Evolutionary conservation across 2,329 filamentous ascomycete species (phyloP), one percentile per base, ranked within the genome.

Genomic region (Calonectria pauciramosa): DNA sequence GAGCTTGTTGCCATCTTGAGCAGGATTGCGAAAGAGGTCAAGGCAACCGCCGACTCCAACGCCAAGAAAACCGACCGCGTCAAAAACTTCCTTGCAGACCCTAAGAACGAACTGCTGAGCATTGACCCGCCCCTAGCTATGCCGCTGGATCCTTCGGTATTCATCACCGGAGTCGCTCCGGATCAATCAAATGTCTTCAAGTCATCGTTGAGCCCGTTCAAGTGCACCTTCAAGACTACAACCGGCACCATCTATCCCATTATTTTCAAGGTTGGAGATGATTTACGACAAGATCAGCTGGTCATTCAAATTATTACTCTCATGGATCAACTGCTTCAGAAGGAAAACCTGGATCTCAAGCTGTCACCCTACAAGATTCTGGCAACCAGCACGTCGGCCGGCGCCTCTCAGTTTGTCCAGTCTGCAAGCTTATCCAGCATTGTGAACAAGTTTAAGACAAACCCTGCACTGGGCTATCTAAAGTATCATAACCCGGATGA

Each of bases 251-350:
- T 93, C 74, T 99, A 99, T 82, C 94, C 96, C 13, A 94, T 99
- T 77, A 94, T 99, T 68, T 99, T 99, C 91, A 99, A 99, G 85
- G 96, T 96, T 1, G 97, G 97, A 44, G 97, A 99, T 83, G 97
- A 99, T 83, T 89, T 99, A 67, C 94, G 97, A 18, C 97, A 99
- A 85, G 97, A 99, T 82, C 97, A 99, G 83, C 91, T 99, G 3
- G 96, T 99, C 44, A 97, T 99, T 70, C 97, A 92, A 82, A 99
- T 99, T 82, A 98, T 99, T 83, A 98, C 95, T 0, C 90, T 99
- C 20, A 99, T 99, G 97, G 97, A 99, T 81, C 95, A 96, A 73
- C 91, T 99, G 1, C 90, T 99, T 6, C 95, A 95, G 74, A 98
- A 99, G 82, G 97, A 99, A 83, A 99, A 99, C 75, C 89, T 99